phyloP scores from a whole-genome alignment of 75 land plant genomes.

The Picea glauca region DNA sequence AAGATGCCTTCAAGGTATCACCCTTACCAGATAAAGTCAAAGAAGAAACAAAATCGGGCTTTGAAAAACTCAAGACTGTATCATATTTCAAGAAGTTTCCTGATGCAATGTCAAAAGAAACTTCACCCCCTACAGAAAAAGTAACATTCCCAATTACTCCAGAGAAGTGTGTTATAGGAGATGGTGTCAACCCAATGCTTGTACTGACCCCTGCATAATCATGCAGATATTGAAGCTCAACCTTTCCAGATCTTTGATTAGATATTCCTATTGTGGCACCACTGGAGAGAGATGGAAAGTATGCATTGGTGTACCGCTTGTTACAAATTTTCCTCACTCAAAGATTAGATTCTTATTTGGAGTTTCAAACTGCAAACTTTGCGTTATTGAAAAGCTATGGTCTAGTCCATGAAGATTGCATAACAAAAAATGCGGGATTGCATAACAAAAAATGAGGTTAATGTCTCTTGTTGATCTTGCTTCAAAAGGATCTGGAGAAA shows the following conservation, averaged over 20 bases:
- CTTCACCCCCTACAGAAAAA: constrained; percentile 47
- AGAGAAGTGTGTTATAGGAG: constrained; percentile 51
- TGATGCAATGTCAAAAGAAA: constrained; percentile 50
- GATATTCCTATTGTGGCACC: constrained; percentile 85
- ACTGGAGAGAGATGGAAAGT: constrained; percentile 76
- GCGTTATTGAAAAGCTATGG: constrained; percentile 72
- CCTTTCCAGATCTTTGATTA: constrained; percentile 10
- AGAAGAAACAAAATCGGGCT: constrained; percentile 8
- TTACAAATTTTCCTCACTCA: constrained; percentile 78
- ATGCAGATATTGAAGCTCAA: too few relatives aligned
- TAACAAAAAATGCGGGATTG: constrained; percentile 66
- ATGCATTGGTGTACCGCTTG: constrained; percentile 64
- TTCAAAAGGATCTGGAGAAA: constrained; percentile 11
- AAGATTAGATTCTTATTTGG: constrained; percentile 76
- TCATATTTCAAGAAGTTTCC: constrained; percentile 50
- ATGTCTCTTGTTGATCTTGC: constrained; percentile 86
- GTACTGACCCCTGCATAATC: constrained; percentile 36
- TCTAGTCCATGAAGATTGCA: constrained; percentile 19
- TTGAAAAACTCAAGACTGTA: constrained; percentile 46
- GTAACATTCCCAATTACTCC: constrained; percentile 42
- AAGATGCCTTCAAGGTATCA: too few relatives aligned
- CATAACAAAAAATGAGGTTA: constrained; percentile 88
- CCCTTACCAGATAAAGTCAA: too few relatives aligned
- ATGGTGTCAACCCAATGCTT: constrained; percentile 60
- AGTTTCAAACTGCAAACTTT: constrained; percentile 73